A percentile compares a stretch with the other conserved stretches of the same genome.
phyloP scores from a whole-genome alignment of 129 eudicot genomes.

The Arctium minus region DNA sequence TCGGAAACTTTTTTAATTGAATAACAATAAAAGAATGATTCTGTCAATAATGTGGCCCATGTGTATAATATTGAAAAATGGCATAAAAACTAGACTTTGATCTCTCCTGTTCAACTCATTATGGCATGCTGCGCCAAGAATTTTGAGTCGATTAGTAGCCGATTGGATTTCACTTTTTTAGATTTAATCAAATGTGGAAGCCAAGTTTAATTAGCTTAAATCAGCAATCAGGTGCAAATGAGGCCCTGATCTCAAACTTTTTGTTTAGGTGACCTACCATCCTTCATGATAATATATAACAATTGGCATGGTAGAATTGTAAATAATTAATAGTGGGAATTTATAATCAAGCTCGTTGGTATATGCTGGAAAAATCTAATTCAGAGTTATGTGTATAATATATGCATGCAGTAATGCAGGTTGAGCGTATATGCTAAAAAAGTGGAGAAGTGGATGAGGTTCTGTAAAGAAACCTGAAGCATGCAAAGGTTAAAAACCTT shows the following conservation, averaged over 20 bases:
- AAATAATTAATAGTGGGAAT: neutral
- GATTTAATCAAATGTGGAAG: neutral
- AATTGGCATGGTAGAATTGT: neutral
- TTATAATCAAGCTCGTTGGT: neutral
- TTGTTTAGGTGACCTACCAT: neutral
- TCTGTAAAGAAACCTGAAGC: neutral
- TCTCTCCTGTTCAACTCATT: neutral
- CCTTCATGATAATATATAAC: neutral
- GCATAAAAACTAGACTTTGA: slow-evolving; percentile 16
- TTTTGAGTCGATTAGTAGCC: neutral
- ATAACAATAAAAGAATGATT: neutral
- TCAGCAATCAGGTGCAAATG: neutral
- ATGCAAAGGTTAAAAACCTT: neutral
- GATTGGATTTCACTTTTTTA: neutral
- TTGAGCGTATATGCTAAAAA: neutral
- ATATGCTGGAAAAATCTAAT: neutral
- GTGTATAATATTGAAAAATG: slow-evolving; percentile 15
- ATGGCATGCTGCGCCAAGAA: neutral
- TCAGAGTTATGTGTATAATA: neutral
- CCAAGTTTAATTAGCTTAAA: neutral
- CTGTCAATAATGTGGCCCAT: neutral
- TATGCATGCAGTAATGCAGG: neutral
- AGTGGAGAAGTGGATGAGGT: neutral
- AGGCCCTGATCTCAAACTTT: neutral
- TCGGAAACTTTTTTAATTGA: neutral